Conservation (phyloP, 495 filamentous ascomycete genomes). For the Endocarpon pusillum region DNA sequence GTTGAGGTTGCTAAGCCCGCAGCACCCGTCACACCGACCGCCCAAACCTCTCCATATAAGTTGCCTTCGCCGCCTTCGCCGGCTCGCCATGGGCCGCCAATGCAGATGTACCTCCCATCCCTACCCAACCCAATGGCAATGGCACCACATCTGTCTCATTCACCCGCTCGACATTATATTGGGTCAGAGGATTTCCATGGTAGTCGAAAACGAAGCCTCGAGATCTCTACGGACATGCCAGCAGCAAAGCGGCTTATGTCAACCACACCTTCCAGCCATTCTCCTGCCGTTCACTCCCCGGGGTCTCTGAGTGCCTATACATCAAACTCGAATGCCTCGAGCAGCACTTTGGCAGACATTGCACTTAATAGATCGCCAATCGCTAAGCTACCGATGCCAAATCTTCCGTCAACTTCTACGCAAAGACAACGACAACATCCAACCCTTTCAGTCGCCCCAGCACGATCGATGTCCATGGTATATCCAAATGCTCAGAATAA, state of each 20-base stretch:
- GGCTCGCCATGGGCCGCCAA: slow-evolving; percentile 22
- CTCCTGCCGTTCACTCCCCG: slow-evolving; percentile 20
- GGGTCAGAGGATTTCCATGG: slow-evolving; percentile 23
- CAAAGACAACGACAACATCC: slow-evolving; percentile 18
- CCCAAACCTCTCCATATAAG: slow-evolving; percentile 22
- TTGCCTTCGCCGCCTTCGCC: slow-evolving; percentile 36
- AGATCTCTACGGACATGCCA: slow-evolving; percentile 44
- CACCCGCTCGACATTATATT: slow-evolving; percentile 35
- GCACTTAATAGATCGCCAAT: slow-evolving; percentile 18
- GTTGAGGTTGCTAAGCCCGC: neutral
- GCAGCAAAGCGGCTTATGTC: slow-evolving; percentile 42
- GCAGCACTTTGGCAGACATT: slow-evolving; percentile 14
- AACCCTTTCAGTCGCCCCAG: slow-evolving; percentile 31
- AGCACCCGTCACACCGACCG: slow-evolving; percentile 12
- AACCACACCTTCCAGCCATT: slow-evolving; percentile 17
- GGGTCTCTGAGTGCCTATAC: slow-evolving; percentile 22
- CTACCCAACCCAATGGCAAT: slow-evolving; percentile 6
- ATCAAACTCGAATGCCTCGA: slow-evolving; percentile 10
- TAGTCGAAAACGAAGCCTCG: slow-evolving; percentile 54
- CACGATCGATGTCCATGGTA: slow-evolving; percentile 44
- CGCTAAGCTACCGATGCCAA: slow-evolving; percentile 41
- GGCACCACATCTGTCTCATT: slow-evolving; percentile 13
- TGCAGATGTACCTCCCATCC: slow-evolving; percentile 13
- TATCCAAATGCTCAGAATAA: slow-evolving; percentile 31
- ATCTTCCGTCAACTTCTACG: slow-evolving; percentile 20